Evolutionary conservation across 2,329 filamentous ascomycete species (phyloP).

Genomic region (Trichophyton schoenleinii): DNA sequence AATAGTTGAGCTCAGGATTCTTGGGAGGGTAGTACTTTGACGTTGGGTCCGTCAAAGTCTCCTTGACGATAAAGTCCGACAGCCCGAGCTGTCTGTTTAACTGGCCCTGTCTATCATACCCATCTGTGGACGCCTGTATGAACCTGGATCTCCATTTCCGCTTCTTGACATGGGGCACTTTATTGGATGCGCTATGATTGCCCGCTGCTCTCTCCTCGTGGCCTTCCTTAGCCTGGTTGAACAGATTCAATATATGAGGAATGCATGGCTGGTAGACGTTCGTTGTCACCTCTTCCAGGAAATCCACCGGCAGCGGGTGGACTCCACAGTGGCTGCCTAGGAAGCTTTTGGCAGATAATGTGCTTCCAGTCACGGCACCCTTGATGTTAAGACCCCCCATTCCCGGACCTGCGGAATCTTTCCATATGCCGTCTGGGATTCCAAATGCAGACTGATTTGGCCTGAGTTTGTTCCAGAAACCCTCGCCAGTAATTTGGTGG

Average conservation of each 20-base stretch:
- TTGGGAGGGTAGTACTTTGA: constrained; percentile 24
- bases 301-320: constrained; percentile 20
- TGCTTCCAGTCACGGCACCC: constrained; percentile 22
- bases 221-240: constrained; percentile 14
- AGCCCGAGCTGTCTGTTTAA: constrained; percentile 28
- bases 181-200: not conserved
- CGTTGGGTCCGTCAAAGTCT: constrained; percentile 17
- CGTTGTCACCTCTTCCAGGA: constrained; percentile 19
- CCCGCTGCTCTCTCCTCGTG: not conserved
- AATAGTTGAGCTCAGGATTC: constrained; percentile 30
- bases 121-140: constrained; percentile 22
- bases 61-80: constrained; percentile 19
- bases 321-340: constrained; percentile 23
- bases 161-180: constrained; percentile 12
- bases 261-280: constrained; percentile 25
- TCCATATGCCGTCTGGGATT: constrained; percentile 12
- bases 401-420: constrained; percentile 15
- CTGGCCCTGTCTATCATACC: constrained; percentile 19
- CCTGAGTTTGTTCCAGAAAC: constrained; percentile 9
- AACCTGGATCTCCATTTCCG: constrained; percentile 23
- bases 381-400: constrained; percentile 23
- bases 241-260: constrained; percentile 22
- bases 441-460: constrained; percentile 7
- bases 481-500: constrained; percentile 21
- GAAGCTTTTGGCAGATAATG: constrained; percentile 23